phyloP scores from a whole-genome alignment of 2,329 filamentous ascomycete species.

The Bretziella fagacearum region DNA sequence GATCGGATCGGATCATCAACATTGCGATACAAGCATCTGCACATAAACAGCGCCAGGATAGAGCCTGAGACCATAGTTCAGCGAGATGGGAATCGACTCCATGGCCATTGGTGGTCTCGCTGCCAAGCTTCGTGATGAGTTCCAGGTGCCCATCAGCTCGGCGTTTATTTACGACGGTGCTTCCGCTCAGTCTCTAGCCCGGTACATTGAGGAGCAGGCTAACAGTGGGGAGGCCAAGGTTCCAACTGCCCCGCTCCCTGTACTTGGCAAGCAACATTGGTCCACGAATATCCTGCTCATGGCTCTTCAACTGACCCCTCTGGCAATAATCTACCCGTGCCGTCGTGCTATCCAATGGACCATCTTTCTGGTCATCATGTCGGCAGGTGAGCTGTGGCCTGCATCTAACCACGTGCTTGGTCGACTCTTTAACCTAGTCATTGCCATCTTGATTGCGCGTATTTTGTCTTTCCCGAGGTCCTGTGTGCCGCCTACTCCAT shows the following conservation, averaged over 20 bases:
- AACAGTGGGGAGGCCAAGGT: constrained; percentile 3
- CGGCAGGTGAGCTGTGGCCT: constrained; percentile 24
- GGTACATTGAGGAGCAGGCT: constrained; percentile 23
- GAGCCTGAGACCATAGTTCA: constrained; percentile 32
- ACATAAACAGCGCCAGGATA: constrained; percentile 23
- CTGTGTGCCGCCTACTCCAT: constrained; percentile 34
- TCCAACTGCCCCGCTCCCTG: constrained; percentile 17
- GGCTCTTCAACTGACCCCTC: constrained; percentile 32
- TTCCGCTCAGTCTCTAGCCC: constrained; percentile 26
- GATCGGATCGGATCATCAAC: constrained; percentile 25
- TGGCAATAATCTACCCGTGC: constrained; percentile 33
- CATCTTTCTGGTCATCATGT: constrained; percentile 31
- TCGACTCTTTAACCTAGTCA: constrained; percentile 31
- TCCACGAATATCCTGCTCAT: constrained; percentile 34
- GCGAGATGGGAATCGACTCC: constrained; percentile 34
- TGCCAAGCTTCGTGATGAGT: constrained; percentile 32
- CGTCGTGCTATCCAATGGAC: constrained; percentile 36
- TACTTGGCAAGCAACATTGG: constrained; percentile 27
- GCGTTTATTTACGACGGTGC: constrained; percentile 34
- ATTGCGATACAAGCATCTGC: constrained; percentile 30
- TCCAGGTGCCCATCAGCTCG: constrained; percentile 32
- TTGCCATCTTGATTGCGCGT: constrained; percentile 31
- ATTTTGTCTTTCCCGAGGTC: constrained; percentile 31
- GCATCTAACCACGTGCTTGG: constrained; percentile 27
- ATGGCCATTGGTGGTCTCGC: constrained; percentile 35